These are phyloP conservation scores for Ceratocystis cacaofunesta DNA, from an alignment of 2,329 filamentous ascomycete genomes.

Conservation along the genomic window DNA sequence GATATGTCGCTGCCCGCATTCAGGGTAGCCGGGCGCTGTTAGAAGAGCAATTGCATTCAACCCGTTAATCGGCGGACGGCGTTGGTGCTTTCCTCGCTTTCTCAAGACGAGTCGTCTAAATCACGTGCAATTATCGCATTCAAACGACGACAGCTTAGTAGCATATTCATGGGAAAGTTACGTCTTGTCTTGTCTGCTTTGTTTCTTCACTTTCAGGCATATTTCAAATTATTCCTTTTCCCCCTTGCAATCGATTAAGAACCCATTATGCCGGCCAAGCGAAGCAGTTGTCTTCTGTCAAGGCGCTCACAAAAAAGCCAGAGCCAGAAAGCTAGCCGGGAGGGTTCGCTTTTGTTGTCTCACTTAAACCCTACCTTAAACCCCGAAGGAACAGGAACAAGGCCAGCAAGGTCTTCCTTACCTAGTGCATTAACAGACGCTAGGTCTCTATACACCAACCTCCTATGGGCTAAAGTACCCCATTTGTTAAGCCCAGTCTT, in stretches of 20 bases:
- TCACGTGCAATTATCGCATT: conserved; percentile 1
- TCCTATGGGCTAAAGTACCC: not conserved
- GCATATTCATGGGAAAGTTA: not conserved
- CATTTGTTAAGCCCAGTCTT: conserved; percentile 4
- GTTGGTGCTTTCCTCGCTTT: not conserved
- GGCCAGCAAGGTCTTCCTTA: not conserved
- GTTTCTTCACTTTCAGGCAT: not conserved
- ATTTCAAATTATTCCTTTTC: not conserved
- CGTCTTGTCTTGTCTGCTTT: not conserved
- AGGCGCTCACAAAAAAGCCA: not conserved
- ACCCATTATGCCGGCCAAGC: not conserved
- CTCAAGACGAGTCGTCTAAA: not conserved
- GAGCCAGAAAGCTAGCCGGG: not conserved
- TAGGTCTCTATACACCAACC: not conserved
- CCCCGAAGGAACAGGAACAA: conserved; percentile 7
- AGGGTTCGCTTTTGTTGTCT: conserved; percentile 3
- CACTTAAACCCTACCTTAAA: conserved; percentile 3
- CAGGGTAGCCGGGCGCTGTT: not conserved
- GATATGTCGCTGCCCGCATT: not conserved
- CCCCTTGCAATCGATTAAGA: not conserved
- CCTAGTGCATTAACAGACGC: not conserved
- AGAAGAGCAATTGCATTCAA: not conserved
- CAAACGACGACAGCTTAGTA: not conserved
- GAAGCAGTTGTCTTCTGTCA: not conserved
- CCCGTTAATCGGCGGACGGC: not conserved